Evolutionary conservation across 805 yeast genomes (phyloP).

Genomic region (Saturnispora dispora): DNA sequence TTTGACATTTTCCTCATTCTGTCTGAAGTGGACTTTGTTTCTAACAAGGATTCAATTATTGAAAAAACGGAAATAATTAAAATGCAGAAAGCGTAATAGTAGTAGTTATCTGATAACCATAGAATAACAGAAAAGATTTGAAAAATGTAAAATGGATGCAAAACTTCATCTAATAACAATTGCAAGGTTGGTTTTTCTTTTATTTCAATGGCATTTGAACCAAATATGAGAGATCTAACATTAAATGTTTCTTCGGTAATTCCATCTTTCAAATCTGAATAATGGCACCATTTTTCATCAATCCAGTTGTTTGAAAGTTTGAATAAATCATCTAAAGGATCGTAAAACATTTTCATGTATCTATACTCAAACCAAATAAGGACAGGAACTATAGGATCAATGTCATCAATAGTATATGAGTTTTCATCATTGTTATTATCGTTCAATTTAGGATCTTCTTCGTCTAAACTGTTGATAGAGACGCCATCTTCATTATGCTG

Average conservation of each 20-base stretch:
- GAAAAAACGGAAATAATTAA: slow-evolving; percentile 78
- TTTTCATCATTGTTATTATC: slow-evolving; percentile 11
- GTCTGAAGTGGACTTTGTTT: slow-evolving; percentile 66
- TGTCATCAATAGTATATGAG: slow-evolving; percentile 22
- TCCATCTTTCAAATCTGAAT: slow-evolving; percentile 52
- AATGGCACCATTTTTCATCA: slow-evolving; percentile 66
- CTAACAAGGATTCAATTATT: slow-evolving; percentile 71
- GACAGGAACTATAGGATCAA: slow-evolving; percentile 61
- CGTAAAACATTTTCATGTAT: slow-evolving; percentile 72
- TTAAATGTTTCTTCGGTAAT: slow-evolving; percentile 59
- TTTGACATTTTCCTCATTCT: slow-evolving; percentile 67
- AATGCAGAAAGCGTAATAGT: slow-evolving; percentile 89
- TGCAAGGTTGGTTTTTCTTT: slow-evolving; percentile 58
- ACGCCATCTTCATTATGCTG: slow-evolving; percentile 12
- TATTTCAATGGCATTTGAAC: slow-evolving; percentile 64
- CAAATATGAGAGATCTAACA: slow-evolving; percentile 68
- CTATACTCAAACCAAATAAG: slow-evolving; percentile 71
- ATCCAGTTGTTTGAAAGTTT: slow-evolving; percentile 82
- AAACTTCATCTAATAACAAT: slow-evolving; percentile 73
- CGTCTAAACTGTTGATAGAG: neutral
- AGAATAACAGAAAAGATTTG: slow-evolving; percentile 86
- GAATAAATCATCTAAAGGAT: slow-evolving; percentile 82
- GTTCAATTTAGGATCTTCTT: neutral
- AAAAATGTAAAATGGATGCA: slow-evolving; percentile 93
- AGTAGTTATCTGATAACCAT: slow-evolving; percentile 90